Percentiles rank a stretch among this genome's conserved stretches.
These are phyloP conservation scores for Phytophthora pisi DNA, from an alignment of 352 stramenopile genomes.

Conservation along the genomic window DNA sequence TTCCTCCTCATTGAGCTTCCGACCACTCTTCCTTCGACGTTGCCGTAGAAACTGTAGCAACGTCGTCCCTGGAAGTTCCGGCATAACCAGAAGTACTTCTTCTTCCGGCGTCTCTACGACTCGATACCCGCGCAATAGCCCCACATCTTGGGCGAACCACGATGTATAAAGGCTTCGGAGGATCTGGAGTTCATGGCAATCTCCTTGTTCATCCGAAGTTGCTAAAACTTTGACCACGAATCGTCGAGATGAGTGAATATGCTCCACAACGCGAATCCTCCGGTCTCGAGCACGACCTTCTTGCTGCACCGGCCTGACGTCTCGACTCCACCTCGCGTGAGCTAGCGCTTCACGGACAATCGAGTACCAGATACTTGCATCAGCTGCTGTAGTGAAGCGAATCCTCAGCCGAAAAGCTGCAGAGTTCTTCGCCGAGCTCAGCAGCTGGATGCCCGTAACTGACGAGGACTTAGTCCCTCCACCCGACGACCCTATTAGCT, in stretches of 20 bases:
- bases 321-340: conserved; percentile 44
- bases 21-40: conserved; percentile 14
- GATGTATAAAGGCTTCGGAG: conserved; percentile 42
- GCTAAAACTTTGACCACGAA: conserved; percentile 55
- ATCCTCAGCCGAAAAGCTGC: conserved; percentile 41
- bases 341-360: conserved; percentile 44
- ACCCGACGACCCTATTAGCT: conserved; percentile 16
- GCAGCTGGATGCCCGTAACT: conserved; percentile 42
- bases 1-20: conserved; percentile 28
- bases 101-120: conserved; percentile 50
- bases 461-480: background rate
- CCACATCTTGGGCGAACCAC: conserved; percentile 13
- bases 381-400: conserved; percentile 54
- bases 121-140: conserved; percentile 49
- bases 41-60: conserved; percentile 48
- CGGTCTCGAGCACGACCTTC: background rate
- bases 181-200: conserved; percentile 46
- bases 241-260: conserved; percentile 20
- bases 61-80: conserved; percentile 48
- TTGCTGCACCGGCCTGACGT: conserved; percentile 28
- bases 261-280: conserved; percentile 20
- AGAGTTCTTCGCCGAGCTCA: conserved; percentile 29
- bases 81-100: conserved; percentile 64
- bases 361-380: conserved; percentile 57
- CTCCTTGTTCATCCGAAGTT: conserved; percentile 18